Base-by-base conservation (phyloP, 352 stramenopile species). In the Thraustochytrium striatum region DNA sequence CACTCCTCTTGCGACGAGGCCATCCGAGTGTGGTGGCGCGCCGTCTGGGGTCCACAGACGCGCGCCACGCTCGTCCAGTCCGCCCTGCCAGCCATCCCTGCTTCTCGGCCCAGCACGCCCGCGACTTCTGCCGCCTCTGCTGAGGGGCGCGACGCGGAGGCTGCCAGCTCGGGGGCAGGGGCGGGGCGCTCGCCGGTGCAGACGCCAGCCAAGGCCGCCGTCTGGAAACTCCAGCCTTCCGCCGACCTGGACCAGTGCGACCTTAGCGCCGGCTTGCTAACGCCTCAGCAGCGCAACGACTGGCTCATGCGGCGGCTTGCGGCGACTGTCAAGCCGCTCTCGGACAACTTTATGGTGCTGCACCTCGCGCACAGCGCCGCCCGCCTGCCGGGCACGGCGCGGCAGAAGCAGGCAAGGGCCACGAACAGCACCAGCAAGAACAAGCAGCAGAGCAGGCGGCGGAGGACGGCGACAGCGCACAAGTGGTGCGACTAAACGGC, bases 261-360 rank as follows among this genome's bases (percentile, higher is more conserved):
- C 30, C 32, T 75, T 11, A 28, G 9, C 25, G 61, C 43, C 30
- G 65, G 65, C 44, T 62, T 58, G 1, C 30, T 38, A 5, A 55
- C 65, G 13, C 65, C 65, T 16, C 65, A 75, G 65, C 65, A 75
- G 52, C 65, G 65, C 35, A 75, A 75, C 47, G 65, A 75, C 41
- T 75, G 65, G 65, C 65, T 75, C 35, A 75, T 75, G 65, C 65
- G 65, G 19, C 65, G 65, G 11, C 65, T 75, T 7, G 65, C 65
- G 11, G 65, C 65, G 47, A 16, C 52, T 25, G 61, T 75, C 52
- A 75, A 75, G 50, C 65, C 65, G 11, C 65, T 75, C 41, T 35
- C 65, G 11, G 65, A 75, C 9, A 75, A 75, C 52, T 75, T 75
- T 25, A 21, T 75, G n/a, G 65, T 75, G 5, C 65, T 75, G 3